A percentile compares a stretch with the other conserved stretches of the same genome.
These are phyloP conservation scores for Primulina eburnea DNA, from an alignment of 257 asterid species.

Conservation along the genomic window DNA sequence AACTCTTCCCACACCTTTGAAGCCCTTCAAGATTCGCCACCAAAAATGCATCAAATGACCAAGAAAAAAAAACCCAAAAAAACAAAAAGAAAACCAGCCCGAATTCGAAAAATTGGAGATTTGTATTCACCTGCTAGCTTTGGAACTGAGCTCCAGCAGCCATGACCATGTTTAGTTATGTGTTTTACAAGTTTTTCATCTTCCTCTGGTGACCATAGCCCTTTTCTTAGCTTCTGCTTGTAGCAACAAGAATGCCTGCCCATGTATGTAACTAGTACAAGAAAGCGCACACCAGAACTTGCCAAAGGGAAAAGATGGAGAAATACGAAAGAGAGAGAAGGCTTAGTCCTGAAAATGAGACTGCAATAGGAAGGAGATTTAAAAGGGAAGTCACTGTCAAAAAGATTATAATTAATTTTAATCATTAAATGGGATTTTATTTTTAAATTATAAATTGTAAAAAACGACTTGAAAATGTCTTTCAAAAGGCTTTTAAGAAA, in stretches of 20 bases:
- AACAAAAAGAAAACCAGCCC: background rate
- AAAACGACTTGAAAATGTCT: slow-evolving; percentile 39
- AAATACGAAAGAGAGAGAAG: slow-evolving; percentile 20
- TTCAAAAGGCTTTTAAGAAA: slow-evolving; percentile 29
- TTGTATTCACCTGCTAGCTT: slow-evolving; percentile 59
- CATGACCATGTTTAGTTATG: slow-evolving; percentile 69
- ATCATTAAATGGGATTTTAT: slow-evolving; percentile 7
- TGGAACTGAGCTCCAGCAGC: slow-evolving; percentile 96
- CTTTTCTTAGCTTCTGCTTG: slow-evolving; percentile 82
- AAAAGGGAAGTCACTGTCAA: slow-evolving; percentile 32
- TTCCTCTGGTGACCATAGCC: slow-evolving; percentile 94
- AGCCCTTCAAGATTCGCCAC: slow-evolving; percentile 38
- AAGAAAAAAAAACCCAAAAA: background rate
- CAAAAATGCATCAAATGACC: background rate
- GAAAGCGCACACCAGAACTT: background rate
- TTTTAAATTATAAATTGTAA: slow-evolving; percentile 23
- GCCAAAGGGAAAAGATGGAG: slow-evolving; percentile 1
- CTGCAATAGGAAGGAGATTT: slow-evolving; percentile 26
- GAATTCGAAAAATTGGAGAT: background rate
- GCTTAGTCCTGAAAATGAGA: slow-evolving; percentile 23
- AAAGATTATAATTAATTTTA: slow-evolving; percentile 17
- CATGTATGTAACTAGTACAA: slow-evolving; percentile 33
- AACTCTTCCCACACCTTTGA: slow-evolving; percentile 86
- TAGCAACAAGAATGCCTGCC: slow-evolving; percentile 88
- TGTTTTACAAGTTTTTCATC: slow-evolving; percentile 77